Evolutionary conservation across 2,329 filamentous ascomycete species (phyloP).

Genomic region (Alternaria arbusti): DNA sequence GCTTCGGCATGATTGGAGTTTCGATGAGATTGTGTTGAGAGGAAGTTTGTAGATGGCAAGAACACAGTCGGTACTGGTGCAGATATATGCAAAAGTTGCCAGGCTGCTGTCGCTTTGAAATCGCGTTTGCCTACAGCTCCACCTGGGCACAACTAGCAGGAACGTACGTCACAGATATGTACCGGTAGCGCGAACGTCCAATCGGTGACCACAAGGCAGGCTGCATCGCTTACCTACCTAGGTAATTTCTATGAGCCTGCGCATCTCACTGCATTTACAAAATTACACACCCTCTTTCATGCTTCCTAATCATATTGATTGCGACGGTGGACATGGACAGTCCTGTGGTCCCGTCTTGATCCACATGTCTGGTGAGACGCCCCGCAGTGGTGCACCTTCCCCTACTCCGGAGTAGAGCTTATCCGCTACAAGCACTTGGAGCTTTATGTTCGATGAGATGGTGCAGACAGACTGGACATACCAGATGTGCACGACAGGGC

Average conservation of each 20-base stretch:
- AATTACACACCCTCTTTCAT: not conserved
- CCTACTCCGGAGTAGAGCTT: not conserved
- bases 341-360: not conserved
- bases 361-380: not conserved
- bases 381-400: not conserved
- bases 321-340: not conserved
- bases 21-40: not conserved
- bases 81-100: not conserved
- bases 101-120: not conserved
- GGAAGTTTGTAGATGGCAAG: too few relatives aligned
- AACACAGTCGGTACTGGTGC: not conserved
- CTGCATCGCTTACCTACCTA: not conserved
- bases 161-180: constrained; percentile 15
- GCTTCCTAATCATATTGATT: not conserved
- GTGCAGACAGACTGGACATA: not conserved
- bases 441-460: not conserved
- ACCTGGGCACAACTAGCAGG: not conserved
- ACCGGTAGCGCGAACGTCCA: not conserved
- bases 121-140: not conserved
- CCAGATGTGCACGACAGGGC: not conserved
- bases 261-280: not conserved
- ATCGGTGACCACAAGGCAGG: not conserved
- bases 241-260: not conserved
- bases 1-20: constrained; percentile 28
- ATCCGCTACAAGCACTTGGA: not conserved